Percentiles rank a stretch among this genome's conserved stretches.
Conservation (phyloP, 805 yeast species). For the Cyberlindnera euphorbiae region DNA sequence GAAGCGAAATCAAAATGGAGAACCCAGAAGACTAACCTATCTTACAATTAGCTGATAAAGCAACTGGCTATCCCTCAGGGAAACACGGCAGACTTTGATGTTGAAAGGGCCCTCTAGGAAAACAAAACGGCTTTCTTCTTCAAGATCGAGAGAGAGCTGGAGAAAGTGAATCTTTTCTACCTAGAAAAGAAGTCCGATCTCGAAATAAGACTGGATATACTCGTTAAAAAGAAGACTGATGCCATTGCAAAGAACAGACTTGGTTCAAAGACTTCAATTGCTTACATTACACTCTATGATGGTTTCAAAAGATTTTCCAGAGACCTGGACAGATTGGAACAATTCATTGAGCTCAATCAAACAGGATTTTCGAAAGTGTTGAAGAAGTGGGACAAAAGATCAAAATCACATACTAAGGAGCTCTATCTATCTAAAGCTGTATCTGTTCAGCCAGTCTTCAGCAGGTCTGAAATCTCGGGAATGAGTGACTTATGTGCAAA, state of each 20-base stretch:
- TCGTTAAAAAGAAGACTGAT: conserved; percentile 65
- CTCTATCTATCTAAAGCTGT: conserved; percentile 88
- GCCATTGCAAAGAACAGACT: conserved; percentile 39
- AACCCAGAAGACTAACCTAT: no score
- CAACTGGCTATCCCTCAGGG: conserved; percentile 52
- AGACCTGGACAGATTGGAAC: conserved; percentile 84
- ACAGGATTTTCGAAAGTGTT: conserved; percentile 94
- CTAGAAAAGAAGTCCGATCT: conserved; percentile 87
- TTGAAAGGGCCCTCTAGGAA: conserved; percentile 64
- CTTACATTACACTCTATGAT: conserved; percentile 78
- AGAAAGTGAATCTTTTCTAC: conserved; percentile 90
- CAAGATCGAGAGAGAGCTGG: conserved; percentile 88
- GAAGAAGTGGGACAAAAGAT: conserved; percentile 97
- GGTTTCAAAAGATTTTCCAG: conserved; percentile 86
- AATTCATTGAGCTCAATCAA: conserved; percentile 90
- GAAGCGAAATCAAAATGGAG: no score
- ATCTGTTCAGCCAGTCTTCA: conserved; percentile 94
- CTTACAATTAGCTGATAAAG: conserved; percentile 53
- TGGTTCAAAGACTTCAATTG: conserved; percentile 59
- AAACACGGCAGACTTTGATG: conserved; percentile 23
- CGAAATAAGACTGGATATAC: conserved; percentile 69
- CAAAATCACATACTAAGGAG: conserved; percentile 92
- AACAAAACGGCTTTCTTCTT: conserved; percentile 87
- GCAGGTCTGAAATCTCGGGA: conserved; percentile 78
- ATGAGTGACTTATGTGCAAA: conserved; percentile 71